Percentiles rank a stretch among this genome's conserved stretches.
Conservation (phyloP, 768 basidiomycete genomes). For the Phanerodontia chrysosporium region DNA sequence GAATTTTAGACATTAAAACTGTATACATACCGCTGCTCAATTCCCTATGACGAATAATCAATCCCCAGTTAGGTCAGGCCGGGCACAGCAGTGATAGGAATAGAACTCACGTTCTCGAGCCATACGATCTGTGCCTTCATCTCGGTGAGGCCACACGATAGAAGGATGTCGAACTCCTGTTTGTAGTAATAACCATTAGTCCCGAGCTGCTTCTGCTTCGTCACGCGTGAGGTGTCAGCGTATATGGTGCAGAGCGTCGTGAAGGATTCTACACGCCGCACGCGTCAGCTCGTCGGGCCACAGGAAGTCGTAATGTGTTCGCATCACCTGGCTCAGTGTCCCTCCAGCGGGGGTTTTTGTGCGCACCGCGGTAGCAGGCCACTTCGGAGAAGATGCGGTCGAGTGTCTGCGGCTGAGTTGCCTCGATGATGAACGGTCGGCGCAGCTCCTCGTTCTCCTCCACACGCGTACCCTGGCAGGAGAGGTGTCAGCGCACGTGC, state of each 20-base stretch:
- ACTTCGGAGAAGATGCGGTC: not conserved
- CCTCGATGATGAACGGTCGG: not conserved
- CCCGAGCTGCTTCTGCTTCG: not conserved
- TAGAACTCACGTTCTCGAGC: slow-evolving; percentile 29
- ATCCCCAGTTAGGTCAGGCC: too few relatives aligned
- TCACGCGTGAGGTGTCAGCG: slow-evolving; percentile 27
- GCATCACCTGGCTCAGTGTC: slow-evolving; percentile 29
- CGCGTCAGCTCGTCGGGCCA: too few relatives aligned
- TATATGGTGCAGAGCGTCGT: slow-evolving; percentile 19
- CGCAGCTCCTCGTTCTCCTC: not conserved
- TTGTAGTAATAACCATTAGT: slow-evolving; percentile 21
- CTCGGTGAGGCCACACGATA: slow-evolving; percentile 43
- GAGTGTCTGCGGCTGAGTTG: not conserved
- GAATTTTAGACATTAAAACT: not conserved
- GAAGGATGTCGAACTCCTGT: slow-evolving; percentile 33
- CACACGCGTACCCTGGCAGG: not conserved
- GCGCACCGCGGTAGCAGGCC: slow-evolving; percentile 28
- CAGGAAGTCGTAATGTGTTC: not conserved
- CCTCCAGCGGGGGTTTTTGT: slow-evolving; percentile 27
- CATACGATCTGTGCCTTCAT: slow-evolving; percentile 44
- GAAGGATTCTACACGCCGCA: slow-evolving; percentile 29
- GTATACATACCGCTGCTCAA: slow-evolving; percentile 11
- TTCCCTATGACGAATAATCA: slow-evolving; percentile 10
- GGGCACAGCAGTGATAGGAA: too few relatives aligned
- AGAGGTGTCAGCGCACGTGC: too few relatives aligned